Conservation (phyloP, 1,284 basidiomycete species). For the Athelia psychrophila region DNA sequence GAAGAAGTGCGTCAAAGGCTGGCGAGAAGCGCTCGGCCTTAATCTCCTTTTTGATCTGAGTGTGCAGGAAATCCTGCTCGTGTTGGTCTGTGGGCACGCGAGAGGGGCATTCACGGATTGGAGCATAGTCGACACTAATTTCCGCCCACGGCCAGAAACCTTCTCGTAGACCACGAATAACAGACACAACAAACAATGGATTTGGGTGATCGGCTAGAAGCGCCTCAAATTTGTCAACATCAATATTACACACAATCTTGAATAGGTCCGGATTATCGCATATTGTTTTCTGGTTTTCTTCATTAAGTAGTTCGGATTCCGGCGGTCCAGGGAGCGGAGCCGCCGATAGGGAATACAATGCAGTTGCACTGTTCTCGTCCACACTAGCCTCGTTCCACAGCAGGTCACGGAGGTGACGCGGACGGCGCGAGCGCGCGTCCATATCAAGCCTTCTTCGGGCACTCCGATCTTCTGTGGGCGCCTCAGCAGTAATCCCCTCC, state of each 20-base stretch:
- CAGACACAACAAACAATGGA: slow-evolving; percentile 19
- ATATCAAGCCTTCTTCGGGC: neutral
- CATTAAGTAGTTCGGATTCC: neutral
- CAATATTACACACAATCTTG: neutral
- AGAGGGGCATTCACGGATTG: neutral
- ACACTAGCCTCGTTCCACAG: neutral
- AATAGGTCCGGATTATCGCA: neutral
- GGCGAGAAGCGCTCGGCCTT: neutral
- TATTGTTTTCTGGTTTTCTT: neutral
- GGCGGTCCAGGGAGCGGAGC: neutral
- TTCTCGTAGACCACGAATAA: slow-evolving; percentile 15
- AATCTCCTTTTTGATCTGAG: neutral
- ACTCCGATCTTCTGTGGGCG: neutral
- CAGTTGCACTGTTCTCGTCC: neutral
- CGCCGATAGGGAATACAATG: neutral
- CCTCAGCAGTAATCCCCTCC: too few relatives aligned
- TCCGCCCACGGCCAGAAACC: slow-evolving; percentile 25
- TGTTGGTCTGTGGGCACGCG: neutral
- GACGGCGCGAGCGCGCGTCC: neutral
- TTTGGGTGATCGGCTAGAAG: slow-evolving; percentile 21
- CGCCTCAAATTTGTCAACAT: slow-evolving; percentile 9
- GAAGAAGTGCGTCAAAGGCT: neutral
- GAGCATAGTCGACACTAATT: neutral
- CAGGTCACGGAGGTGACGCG: neutral
- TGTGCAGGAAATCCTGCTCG: neutral